Percentiles rank a stretch among this genome's conserved stretches.
These are phyloP conservation scores for Endothia cerciana DNA, from an alignment of 2,329 filamentous ascomycete genomes.

Conservation along the genomic window DNA sequence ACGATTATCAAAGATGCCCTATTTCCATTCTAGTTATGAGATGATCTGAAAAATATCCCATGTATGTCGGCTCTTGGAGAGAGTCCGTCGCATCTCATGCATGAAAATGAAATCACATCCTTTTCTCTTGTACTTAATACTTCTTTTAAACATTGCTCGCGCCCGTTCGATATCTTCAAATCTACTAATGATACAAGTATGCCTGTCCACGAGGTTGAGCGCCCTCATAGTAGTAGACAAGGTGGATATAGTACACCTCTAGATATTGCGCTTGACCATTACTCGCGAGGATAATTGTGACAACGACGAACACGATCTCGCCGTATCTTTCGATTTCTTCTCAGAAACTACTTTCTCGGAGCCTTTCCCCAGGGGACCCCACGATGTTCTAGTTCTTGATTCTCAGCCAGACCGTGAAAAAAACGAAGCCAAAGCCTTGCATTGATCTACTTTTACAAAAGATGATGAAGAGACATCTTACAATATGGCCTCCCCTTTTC, in stretches of 20 bases:
- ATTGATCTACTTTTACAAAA: neutral
- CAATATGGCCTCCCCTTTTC: no score
- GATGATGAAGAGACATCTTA: neutral
- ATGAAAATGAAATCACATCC: neutral
- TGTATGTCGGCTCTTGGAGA: neutral
- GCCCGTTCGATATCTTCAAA: no score
- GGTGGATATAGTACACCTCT: neutral
- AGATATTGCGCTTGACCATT: no score
- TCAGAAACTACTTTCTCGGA: no score
- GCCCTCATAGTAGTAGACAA: conserved; percentile 20
- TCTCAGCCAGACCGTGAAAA: no score
- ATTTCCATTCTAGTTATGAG: neutral
- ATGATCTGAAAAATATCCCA: conserved; percentile 3
- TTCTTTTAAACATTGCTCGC: neutral
- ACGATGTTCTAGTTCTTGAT: no score
- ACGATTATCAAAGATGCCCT: neutral
- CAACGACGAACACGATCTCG: no score
- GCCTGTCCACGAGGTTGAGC: conserved; percentile 1
- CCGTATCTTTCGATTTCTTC: no score
- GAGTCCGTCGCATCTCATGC: neutral
- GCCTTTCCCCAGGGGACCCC: no score
- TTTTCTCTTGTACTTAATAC: neutral
- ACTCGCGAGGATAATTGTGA: no score
- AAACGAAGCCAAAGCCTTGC: neutral
- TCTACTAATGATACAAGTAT: neutral